phyloP scores from a whole-genome alignment of 345 rosid species.

The Brassica cretica region DNA sequence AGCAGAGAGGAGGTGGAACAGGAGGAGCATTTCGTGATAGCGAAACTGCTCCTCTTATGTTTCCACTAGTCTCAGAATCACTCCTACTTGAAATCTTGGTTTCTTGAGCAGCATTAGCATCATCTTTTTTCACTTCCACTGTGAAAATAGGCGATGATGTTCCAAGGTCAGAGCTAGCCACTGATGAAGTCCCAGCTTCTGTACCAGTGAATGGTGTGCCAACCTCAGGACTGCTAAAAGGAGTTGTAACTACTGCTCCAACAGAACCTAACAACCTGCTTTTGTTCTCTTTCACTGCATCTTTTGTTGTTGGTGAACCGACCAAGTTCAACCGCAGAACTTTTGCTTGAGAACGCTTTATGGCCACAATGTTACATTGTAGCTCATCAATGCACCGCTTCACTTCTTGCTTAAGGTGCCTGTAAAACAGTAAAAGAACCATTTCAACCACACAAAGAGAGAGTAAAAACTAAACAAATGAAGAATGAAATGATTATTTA shows the following conservation, averaged over 20 bases:
- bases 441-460: slow-evolving; percentile 7
- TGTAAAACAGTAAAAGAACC: slow-evolving; percentile 50
- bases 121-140: slow-evolving; percentile 57
- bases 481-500: not conserved
- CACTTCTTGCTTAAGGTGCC: slow-evolving; percentile 86
- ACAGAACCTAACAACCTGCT: slow-evolving; percentile 50
- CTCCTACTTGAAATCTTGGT: slow-evolving; percentile 37
- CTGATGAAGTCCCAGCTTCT: slow-evolving; percentile 94
- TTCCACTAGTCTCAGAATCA: slow-evolving; percentile 43
- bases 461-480: not conserved
- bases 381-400: slow-evolving; percentile 85
- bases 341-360: slow-evolving; percentile 86
- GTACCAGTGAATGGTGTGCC: slow-evolving; percentile 90
- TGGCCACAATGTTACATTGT: slow-evolving; percentile 93
- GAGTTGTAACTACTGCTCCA: slow-evolving; percentile 57
- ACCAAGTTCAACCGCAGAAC: slow-evolving; percentile 92
- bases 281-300: slow-evolving; percentile 32
- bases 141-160: slow-evolving; percentile 68
- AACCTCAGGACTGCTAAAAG: slow-evolving; percentile 92
- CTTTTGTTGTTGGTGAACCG: slow-evolving; percentile 61
- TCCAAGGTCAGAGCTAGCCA: slow-evolving; percentile 87
- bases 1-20: slow-evolving; percentile 60
- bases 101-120: not conserved
- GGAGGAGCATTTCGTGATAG: slow-evolving; percentile 59
- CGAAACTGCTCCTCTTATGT: slow-evolving; percentile 76